A percentile compares a stretch with the other conserved stretches of the same genome.
Evolutionary conservation across 2,329 filamentous ascomycete genomes (phyloP).

Genomic region (Periconia digitata): DNA sequence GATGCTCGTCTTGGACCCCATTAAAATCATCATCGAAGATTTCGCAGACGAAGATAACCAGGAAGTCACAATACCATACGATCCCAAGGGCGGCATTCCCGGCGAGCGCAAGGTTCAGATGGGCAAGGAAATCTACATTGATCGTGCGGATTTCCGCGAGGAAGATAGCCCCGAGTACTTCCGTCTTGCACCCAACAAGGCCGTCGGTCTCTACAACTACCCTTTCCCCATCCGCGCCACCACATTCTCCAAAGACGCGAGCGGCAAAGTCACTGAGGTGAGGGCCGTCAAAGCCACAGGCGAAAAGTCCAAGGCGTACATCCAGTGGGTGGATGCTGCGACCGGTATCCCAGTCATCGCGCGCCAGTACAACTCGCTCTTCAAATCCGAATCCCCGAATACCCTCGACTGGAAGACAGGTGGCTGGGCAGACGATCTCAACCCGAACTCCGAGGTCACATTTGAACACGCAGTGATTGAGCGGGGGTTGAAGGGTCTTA

Average conservation of each 20-base stretch:
- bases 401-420: conserved; percentile 67
- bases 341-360: conserved; percentile 63
- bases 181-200: conserved; percentile 73
- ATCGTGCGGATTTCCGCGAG: conserved; percentile 76
- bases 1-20: conserved; percentile 85
- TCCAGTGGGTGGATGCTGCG: conserved; percentile 83
- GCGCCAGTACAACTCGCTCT: conserved; percentile 78
- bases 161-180: conserved; percentile 73
- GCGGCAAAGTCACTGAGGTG: conserved; percentile 67
- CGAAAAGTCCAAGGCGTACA: conserved; percentile 70
- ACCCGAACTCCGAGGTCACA: conserved; percentile 80
- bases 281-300: conserved; percentile 67
- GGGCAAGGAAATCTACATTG: conserved; percentile 81
- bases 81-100: conserved; percentile 68
- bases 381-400: conserved; percentile 83
- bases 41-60: conserved; percentile 67
- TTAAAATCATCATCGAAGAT: conserved; percentile 81
- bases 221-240: conserved; percentile 70
- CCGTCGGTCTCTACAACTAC: conserved; percentile 71
- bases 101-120: conserved; percentile 62
- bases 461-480: conserved; percentile 79
- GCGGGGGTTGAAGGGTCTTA: conserved; percentile 76
- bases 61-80: conserved; percentile 74
- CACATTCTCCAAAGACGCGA: conserved; percentile 67
- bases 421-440: conserved; percentile 82